A percentile compares a stretch with the other conserved stretches of the same genome.
Evolutionary conservation across 2,329 filamentous ascomycete genomes (phyloP).

Genomic region (Kalmusia sp.): DNA sequence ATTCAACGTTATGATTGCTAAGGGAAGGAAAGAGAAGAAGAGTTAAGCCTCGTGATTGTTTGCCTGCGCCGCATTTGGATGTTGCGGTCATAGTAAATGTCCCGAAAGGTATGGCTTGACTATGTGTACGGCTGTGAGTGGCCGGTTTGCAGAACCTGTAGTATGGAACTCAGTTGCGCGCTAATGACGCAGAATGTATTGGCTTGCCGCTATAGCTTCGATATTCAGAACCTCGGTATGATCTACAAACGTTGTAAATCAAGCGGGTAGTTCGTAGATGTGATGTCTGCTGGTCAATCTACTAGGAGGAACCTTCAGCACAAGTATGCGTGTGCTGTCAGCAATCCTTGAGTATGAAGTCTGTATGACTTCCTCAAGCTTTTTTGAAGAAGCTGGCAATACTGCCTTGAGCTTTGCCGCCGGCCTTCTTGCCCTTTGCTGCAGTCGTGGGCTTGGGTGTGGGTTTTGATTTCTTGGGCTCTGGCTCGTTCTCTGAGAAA

Average conservation of each 20-base stretch:
- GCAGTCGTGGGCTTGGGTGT: conserved; percentile 43
- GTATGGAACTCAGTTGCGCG: not conserved
- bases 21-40: not conserved
- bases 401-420: conserved; percentile 69
- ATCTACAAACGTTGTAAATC: not conserved
- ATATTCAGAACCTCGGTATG: not conserved
- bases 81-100: conserved; percentile 2
- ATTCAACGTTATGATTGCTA: not conserved
- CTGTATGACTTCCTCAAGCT: conserved; percentile 55
- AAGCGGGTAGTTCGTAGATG: not conserved
- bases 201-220: not conserved
- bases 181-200: conserved; percentile 1
- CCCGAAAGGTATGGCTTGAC: conserved; percentile 3
- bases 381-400: conserved; percentile 95
- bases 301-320: not conserved
- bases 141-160: conserved; percentile 1
- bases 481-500: conserved; percentile 87
- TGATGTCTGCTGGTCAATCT: not conserved
- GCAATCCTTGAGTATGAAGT: not conserved
- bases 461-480: conserved; percentile 61
- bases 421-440: conserved; percentile 62
- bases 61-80: conserved; percentile 4
- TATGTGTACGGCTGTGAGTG: conserved; percentile 26
- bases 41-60: conserved; percentile 1
- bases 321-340: not conserved